Conservation (phyloP, 2,329 filamentous ascomycete genomes). For the Huntiella decipiens region DNA sequence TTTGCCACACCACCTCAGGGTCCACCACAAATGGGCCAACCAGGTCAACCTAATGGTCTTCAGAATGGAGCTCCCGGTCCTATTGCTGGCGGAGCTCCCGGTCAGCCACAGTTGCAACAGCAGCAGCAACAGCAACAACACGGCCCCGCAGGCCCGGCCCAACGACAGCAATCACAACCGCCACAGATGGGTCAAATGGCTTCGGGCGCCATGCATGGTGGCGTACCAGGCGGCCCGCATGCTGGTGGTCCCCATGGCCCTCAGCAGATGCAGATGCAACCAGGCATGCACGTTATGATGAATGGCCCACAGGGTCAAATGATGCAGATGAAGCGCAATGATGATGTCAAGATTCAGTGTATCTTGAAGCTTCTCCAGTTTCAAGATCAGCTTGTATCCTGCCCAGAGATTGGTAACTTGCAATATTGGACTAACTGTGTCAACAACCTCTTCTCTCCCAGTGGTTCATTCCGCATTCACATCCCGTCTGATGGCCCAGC, state of each 20-base stretch:
- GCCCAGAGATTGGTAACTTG: slow-evolving; percentile 45
- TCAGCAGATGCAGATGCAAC: slow-evolving; percentile 2
- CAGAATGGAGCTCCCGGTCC: too few relatives aligned
- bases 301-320: slow-evolving; percentile 1
- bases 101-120: not conserved
- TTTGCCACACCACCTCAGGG: not conserved
- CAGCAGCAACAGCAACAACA: slow-evolving; percentile 1
- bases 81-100: too few relatives aligned
- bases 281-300: not conserved
- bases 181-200: slow-evolving; percentile 6
- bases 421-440: slow-evolving; percentile 68
- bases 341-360: slow-evolving; percentile 35
- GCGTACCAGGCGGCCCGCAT: slow-evolving; percentile 2
- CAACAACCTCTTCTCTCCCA: slow-evolving; percentile 57
- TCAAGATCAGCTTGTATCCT: slow-evolving; percentile 41
- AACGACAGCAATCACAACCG: slow-evolving; percentile 5
- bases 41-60: not conserved
- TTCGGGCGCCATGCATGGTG: not conserved
- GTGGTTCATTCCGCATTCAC: slow-evolving; percentile 58
- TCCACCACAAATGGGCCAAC: too few relatives aligned
- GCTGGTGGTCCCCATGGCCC: not conserved
- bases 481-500: slow-evolving; percentile 37
- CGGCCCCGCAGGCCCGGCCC: slow-evolving; percentile 13
- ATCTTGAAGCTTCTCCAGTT: slow-evolving; percentile 43
- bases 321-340: slow-evolving; percentile 13